These are phyloP conservation scores for Raffaelea albimanens DNA, from an alignment of 2,329 filamentous ascomycete species.

Conservation along the genomic window DNA sequence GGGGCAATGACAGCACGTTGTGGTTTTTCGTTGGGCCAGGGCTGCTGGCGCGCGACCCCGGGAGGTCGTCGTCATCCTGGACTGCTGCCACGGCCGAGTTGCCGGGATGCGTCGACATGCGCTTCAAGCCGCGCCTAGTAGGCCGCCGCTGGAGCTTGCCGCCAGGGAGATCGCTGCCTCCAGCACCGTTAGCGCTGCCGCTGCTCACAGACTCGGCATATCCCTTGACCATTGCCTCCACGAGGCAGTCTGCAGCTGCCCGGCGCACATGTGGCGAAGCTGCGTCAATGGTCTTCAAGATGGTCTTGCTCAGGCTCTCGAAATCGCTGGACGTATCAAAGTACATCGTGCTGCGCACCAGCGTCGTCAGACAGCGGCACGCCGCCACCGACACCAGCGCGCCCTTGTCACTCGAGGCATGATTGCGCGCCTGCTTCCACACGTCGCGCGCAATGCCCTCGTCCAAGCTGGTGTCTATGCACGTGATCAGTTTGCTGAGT, in stretches of 20 bases:
- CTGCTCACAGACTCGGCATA: constrained; percentile 51
- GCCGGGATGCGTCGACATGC: constrained; percentile 49
- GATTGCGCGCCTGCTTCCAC: constrained; percentile 81
- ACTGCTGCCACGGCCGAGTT: constrained; percentile 17
- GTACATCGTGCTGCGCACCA: constrained; percentile 64
- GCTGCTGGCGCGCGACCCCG: constrained; percentile 57
- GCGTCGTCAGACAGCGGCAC: constrained; percentile 66
- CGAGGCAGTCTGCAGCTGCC: constrained; percentile 77
- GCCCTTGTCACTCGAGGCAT: constrained; percentile 72
- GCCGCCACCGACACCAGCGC: constrained; percentile 69
- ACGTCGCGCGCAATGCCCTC: constrained; percentile 79
- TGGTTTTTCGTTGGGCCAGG: constrained; percentile 51
- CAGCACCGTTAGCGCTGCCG: constrained; percentile 22
- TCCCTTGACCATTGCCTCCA: constrained; percentile 71
- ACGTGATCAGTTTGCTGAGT: constrained; percentile 64
- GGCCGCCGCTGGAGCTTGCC: constrained; percentile 33
- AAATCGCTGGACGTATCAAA: constrained; percentile 88
- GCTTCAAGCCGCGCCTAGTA: constrained; percentile 60
- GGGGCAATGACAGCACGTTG: constrained; percentile 57
- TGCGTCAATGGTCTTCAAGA: constrained; percentile 84
- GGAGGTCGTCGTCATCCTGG: constrained; percentile 63
- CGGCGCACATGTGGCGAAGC: constrained; percentile 66
- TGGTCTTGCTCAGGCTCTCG: constrained; percentile 70
- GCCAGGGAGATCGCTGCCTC: background rate
- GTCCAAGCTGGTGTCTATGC: constrained; percentile 69